Evolutionary conservation across 2,329 filamentous ascomycete genomes (phyloP).

Genomic region (Paradendryphiella salina): DNA sequence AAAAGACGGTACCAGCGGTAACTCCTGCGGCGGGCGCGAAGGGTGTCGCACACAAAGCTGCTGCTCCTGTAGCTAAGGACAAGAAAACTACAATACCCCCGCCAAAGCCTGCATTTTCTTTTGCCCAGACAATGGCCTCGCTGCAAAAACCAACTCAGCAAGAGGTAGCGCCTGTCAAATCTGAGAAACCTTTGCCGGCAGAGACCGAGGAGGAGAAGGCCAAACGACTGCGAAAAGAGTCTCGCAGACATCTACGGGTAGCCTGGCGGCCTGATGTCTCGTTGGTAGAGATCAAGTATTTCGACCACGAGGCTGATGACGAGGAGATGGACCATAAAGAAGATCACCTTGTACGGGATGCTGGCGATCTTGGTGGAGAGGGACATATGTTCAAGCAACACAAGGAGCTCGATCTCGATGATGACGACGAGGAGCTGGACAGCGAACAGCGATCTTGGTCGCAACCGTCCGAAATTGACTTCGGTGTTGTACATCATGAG

Average conservation of each 20-base stretch:
- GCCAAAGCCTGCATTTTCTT: conserved; percentile 45
- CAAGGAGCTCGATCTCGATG: conserved; percentile 66
- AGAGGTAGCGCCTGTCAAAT: conserved; percentile 51
- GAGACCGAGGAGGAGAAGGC: conserved; percentile 71
- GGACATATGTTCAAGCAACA: conserved; percentile 58
- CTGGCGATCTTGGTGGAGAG: conserved; percentile 70
- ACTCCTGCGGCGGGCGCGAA: conserved; percentile 30
- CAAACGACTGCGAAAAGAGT: conserved; percentile 72
- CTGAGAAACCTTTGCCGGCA: conserved; percentile 57
- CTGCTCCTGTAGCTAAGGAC: conserved; percentile 27
- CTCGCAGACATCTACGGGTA: conserved; percentile 70
- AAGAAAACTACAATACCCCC: conserved; percentile 35
- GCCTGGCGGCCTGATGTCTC: conserved; percentile 69
- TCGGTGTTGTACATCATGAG: conserved; percentile 46
- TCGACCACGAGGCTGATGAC: conserved; percentile 72
- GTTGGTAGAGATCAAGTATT: conserved; percentile 68
- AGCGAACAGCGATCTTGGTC: conserved; percentile 38
- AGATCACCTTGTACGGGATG: conserved; percentile 70
- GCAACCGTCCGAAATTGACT: conserved; percentile 48
- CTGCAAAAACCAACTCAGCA: conserved; percentile 59
- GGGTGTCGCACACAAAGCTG: conserved; percentile 31
- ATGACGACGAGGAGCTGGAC: conserved; percentile 63
- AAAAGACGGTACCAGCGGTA: conserved; percentile 45
- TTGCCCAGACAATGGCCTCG: conserved; percentile 48
- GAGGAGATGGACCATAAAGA: conserved; percentile 63